Evolutionary conservation across 2,329 filamentous ascomycete species (phyloP).

Genomic region (Tolypocladium amazonense): DNA sequence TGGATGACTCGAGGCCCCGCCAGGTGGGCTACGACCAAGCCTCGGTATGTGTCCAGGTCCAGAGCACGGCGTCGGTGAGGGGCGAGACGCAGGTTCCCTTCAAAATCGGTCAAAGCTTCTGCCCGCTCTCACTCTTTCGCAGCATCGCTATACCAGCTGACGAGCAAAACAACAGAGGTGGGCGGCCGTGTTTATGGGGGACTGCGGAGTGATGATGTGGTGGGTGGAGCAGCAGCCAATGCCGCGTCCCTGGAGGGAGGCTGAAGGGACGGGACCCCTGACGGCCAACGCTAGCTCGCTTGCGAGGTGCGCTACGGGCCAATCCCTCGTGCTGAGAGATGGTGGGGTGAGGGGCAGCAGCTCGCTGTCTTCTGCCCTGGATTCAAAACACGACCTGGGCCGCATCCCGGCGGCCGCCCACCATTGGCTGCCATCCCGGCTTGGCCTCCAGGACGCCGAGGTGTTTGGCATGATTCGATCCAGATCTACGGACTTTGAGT

Average conservation of each 20-base stretch:
- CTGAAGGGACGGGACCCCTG: neutral
- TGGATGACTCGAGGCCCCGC: neutral
- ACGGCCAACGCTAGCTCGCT: neutral
- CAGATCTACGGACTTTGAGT: neutral
- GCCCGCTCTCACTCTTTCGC: neutral
- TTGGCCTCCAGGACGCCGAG: neutral
- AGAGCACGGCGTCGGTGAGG: neutral
- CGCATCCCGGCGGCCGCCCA: neutral
- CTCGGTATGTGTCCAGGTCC: neutral
- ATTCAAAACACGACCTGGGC: neutral
- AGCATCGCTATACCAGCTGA: neutral
- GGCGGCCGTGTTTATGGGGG: conserved; percentile 1
- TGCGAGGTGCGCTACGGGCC: neutral
- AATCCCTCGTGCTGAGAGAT: neutral
- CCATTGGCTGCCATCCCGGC: neutral
- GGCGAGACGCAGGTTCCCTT: neutral
- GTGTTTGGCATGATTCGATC: neutral
- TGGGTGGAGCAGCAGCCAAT: neutral
- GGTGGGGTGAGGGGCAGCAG: neutral
- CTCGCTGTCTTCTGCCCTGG: neutral
- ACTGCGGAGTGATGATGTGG: neutral
- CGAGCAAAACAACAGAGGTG: neutral
- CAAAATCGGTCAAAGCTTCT: neutral
- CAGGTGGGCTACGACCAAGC: neutral
- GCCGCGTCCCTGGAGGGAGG: neutral